Conservation (phyloP, 2,329 filamentous ascomycete genomes). For the Tolypocladium ophioglossoides region DNA sequence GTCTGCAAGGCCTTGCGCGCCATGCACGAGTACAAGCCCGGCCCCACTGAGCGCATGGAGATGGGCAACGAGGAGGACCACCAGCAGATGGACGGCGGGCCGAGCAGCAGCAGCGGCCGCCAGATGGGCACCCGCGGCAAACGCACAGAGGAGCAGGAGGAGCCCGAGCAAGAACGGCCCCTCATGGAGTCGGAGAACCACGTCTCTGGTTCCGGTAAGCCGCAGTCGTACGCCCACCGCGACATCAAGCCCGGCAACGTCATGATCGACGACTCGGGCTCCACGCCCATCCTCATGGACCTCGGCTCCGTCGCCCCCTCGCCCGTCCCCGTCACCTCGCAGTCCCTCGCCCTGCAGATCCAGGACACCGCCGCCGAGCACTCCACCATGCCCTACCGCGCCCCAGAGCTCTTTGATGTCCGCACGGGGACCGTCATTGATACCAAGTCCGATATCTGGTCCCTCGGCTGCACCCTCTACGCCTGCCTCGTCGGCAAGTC, state of each 20-base stretch:
- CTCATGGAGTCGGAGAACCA: conserved; percentile 68
- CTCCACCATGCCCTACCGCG: conserved; percentile 96
- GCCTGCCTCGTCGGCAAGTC: conserved; percentile 94
- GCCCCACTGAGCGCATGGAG: conserved; percentile 39
- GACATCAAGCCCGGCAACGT: conserved; percentile 98
- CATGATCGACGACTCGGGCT: conserved; percentile 91
- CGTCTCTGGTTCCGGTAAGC: conserved; percentile 50
- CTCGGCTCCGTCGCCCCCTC: conserved; percentile 83
- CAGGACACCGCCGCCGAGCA: conserved; percentile 95
- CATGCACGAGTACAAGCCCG: conserved; percentile 75
- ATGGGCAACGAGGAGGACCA: conserved; percentile 34
- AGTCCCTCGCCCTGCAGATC: conserved; percentile 80
- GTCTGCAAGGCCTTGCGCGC: conserved; percentile 79
- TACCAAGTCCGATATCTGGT: conserved; percentile 98
- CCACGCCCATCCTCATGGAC: conserved; percentile 91
- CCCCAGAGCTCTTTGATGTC: conserved; percentile 95
- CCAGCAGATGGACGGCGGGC: not conserved
- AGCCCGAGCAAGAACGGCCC: conserved; percentile 67
- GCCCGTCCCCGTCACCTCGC: conserved; percentile 79
- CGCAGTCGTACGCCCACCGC: conserved; percentile 79
- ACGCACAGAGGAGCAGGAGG: conserved; percentile 53
- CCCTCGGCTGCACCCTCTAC: conserved; percentile 92
- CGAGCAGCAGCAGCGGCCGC: conserved; percentile 3
- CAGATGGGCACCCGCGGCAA: conserved; percentile 25
- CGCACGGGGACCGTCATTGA: conserved; percentile 88